A percentile compares a stretch with the other conserved stretches of the same genome.
Conservation (phyloP, 176 grass and related monocot species). For the Oryza meyeriana region DNA sequence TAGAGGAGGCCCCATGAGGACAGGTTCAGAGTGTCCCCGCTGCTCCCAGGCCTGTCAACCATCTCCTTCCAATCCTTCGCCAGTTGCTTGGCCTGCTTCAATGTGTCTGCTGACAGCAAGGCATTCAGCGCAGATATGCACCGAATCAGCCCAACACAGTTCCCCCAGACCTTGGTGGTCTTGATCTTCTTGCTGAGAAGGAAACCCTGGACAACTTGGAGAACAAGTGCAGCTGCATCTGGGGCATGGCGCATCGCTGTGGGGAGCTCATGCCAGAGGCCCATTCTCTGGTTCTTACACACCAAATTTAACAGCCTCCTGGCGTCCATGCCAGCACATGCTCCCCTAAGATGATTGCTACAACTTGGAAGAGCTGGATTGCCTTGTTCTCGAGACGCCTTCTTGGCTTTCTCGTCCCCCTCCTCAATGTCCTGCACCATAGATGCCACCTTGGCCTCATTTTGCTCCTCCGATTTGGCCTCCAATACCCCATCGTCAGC, state of each 20-base stretch:
- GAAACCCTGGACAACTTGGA: conserved; percentile 32
- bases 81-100: conserved; percentile 30
- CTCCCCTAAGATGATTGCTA: background rate
- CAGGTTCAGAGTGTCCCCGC: background rate
- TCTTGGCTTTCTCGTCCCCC: background rate
- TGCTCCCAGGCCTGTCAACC: background rate
- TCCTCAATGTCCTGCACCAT: background rate
- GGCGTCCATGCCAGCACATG: conserved; percentile 27
- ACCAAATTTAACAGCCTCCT: conserved; percentile 24
- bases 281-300: background rate
- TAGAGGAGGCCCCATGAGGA: conserved; percentile 39
- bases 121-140: background rate
- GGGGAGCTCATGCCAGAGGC: background rate
- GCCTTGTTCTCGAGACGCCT: background rate
- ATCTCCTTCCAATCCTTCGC: conserved; percentile 45
- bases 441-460: background rate
- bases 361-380: background rate
- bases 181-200: conserved; percentile 9
- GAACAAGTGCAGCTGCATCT: conserved; percentile 39
- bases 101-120: background rate
- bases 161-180: conserved; percentile 7
- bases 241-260: conserved; percentile 15
- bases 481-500: no score
- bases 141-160: conserved; percentile 30
- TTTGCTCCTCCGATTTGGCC: background rate